These are phyloP conservation scores for Hanseniaspora lindneri DNA, from an alignment of 805 yeast species.

Conservation along the genomic window DNA sequence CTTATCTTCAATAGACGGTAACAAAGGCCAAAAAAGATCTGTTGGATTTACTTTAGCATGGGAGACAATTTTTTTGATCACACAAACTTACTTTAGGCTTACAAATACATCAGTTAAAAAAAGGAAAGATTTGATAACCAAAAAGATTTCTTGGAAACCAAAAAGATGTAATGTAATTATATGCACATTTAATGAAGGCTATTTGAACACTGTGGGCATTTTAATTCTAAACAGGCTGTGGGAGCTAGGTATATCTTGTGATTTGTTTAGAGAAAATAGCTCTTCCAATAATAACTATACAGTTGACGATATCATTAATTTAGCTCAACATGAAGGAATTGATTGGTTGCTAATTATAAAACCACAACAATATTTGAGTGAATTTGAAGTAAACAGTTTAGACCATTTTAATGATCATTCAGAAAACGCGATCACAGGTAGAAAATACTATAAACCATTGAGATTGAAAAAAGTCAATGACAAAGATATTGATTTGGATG, in stretches of 20 bases:
- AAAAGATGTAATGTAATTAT: conserved; percentile 73
- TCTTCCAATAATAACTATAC: conserved; percentile 27
- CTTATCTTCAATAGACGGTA: neutral
- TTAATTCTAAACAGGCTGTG: conserved; percentile 56
- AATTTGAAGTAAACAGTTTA: conserved; percentile 16
- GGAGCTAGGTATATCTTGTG: conserved; percentile 71
- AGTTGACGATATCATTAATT: conserved; percentile 53
- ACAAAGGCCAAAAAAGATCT: conserved; percentile 38
- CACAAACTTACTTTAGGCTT: conserved; percentile 37
- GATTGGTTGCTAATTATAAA: conserved; percentile 69
- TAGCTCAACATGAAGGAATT: conserved; percentile 58
- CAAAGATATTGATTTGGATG: conserved; percentile 51
- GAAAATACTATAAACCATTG: conserved; percentile 61
- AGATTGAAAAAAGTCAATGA: conserved; percentile 53
- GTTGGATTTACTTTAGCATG: conserved; percentile 83
- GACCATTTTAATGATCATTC: conserved; percentile 7
- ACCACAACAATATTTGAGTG: conserved; percentile 38
- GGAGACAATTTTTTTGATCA: conserved; percentile 46
- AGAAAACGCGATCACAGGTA: conserved; percentile 19
- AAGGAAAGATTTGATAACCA: conserved; percentile 30
- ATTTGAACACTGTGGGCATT: conserved; percentile 49
- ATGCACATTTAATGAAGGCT: conserved; percentile 49
- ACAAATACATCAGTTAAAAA: conserved; percentile 27
- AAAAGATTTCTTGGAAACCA: conserved; percentile 38
- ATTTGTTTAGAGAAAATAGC: conserved; percentile 34